phyloP scores from a whole-genome alignment of 495 filamentous ascomycete species.

The Neurospora sublineolata region DNA sequence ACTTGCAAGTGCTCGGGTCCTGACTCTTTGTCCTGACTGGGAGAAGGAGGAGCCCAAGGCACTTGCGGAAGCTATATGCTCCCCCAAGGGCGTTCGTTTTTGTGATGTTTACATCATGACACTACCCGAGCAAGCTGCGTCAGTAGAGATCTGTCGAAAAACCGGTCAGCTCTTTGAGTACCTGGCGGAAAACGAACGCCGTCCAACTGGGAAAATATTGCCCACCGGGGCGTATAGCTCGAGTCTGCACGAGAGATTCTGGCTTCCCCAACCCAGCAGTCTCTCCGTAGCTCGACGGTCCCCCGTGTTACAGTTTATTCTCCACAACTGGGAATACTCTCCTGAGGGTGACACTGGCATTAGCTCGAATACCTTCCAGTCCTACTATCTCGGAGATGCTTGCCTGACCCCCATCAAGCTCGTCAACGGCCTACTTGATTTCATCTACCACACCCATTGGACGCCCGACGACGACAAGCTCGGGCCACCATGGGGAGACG shows the following conservation, averaged over 20 bases:
- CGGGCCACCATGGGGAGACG: not conserved
- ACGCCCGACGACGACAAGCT: not conserved
- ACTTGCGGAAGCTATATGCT: not conserved
- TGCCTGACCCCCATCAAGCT: not conserved
- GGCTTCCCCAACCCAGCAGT: not conserved
- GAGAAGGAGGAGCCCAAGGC: not conserved
- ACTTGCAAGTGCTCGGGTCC: not conserved
- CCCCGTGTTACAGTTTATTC: not conserved
- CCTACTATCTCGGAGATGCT: not conserved
- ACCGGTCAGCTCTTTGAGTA: not conserved
- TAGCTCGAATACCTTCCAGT: not conserved
- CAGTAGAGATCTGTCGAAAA: not conserved
- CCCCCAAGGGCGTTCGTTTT: not conserved
- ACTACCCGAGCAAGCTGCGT: not conserved
- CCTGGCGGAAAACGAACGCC: not conserved
- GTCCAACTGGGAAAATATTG: not conserved
- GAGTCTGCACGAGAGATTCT: not conserved
- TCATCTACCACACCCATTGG: not conserved
- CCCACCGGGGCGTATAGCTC: not conserved
- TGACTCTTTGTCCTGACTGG: not conserved
- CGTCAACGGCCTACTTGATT: not conserved
- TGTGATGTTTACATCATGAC: not conserved
- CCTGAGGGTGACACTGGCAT: not conserved
- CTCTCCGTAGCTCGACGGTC: not conserved
- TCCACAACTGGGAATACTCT: not conserved